A percentile compares a stretch with the other conserved stretches of the same genome.
These are phyloP conservation scores for Daedaleopsis nitida DNA, from an alignment of 768 basidiomycete species.

Conservation along the genomic window DNA sequence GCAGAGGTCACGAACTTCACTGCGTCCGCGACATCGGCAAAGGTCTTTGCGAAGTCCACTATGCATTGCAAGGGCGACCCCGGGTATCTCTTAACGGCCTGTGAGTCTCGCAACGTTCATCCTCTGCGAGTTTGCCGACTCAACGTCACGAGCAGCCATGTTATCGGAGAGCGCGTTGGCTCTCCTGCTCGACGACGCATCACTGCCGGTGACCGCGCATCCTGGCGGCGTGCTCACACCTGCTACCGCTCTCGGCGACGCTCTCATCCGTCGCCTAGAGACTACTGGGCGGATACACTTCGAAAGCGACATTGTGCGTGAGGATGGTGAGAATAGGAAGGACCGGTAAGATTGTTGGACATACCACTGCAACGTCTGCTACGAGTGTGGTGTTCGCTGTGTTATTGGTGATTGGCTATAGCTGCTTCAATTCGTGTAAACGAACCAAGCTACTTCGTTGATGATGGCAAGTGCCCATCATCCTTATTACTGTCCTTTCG, in stretches of 20 bases:
- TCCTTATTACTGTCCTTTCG: too few relatives aligned
- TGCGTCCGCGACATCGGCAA: constrained; percentile 49
- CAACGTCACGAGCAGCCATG: constrained; percentile 51
- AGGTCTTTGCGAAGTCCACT: constrained; percentile 47
- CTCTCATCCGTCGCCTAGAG: constrained; percentile 67
- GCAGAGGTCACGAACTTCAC: constrained; percentile 71
- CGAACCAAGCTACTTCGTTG: too few relatives aligned
- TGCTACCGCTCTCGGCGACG: constrained; percentile 78
- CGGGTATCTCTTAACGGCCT: constrained; percentile 48
- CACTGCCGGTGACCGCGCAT: constrained; percentile 58
- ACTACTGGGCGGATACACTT: constrained; percentile 58
- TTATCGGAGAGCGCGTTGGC: constrained; percentile 77
- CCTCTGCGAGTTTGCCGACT: constrained; percentile 59
- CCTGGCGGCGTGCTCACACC: constrained; percentile 89
- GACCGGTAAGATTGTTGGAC: not conserved
- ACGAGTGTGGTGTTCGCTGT: too few relatives aligned
- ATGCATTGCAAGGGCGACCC: constrained; percentile 76
- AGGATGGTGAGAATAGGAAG: constrained; percentile 13
- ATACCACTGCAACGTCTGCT: too few relatives aligned
- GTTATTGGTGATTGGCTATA: too few relatives aligned
- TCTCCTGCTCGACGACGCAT: constrained; percentile 57
- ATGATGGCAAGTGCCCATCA: too few relatives aligned
- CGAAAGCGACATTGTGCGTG: constrained; percentile 47
- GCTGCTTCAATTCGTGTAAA: too few relatives aligned
- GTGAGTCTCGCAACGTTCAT: not conserved